Conservation (phyloP, 2,329 filamentous ascomycete species). For the Colletotrichum tamarilloi region DNA sequence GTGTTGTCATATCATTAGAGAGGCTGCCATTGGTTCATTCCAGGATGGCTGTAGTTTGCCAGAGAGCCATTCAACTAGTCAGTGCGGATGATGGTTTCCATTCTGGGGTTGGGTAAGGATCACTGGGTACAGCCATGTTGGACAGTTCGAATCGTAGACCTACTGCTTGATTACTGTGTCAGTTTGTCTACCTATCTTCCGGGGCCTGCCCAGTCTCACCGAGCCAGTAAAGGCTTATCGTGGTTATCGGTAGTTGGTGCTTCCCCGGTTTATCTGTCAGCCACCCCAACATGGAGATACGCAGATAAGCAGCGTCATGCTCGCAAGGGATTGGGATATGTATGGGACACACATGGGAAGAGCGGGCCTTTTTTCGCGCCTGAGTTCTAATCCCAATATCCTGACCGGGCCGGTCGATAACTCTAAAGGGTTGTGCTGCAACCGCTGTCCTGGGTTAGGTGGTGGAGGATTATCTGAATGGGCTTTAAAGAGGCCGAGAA, state of each 20-base stretch:
- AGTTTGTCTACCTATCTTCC: background rate
- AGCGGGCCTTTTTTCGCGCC: too few species aligned
- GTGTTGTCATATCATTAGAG: background rate
- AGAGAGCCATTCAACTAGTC: background rate
- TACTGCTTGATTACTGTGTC: background rate
- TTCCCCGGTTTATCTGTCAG: slow-evolving; percentile 3
- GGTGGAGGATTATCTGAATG: background rate
- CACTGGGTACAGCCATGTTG: background rate
- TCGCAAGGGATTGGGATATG: background rate
- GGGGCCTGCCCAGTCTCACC: background rate
- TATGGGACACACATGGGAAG: background rate
- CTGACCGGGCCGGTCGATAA: background rate
- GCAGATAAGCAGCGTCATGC: background rate
- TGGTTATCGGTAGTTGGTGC: background rate
- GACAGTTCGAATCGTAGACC: background rate
- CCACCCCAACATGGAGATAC: background rate
- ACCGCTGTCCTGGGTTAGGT: too few species aligned
- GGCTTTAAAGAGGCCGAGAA: background rate
- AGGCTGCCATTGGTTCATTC: background rate
- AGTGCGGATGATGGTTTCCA: background rate
- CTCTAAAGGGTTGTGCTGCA: background rate
- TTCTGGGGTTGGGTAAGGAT: background rate
- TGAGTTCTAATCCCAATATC: background rate
- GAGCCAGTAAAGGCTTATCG: background rate
- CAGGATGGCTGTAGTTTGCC: background rate